Evolutionary conservation across 2,329 filamentous ascomycete genomes (phyloP).

Genomic region (Ceratocystis variospora): DNA sequence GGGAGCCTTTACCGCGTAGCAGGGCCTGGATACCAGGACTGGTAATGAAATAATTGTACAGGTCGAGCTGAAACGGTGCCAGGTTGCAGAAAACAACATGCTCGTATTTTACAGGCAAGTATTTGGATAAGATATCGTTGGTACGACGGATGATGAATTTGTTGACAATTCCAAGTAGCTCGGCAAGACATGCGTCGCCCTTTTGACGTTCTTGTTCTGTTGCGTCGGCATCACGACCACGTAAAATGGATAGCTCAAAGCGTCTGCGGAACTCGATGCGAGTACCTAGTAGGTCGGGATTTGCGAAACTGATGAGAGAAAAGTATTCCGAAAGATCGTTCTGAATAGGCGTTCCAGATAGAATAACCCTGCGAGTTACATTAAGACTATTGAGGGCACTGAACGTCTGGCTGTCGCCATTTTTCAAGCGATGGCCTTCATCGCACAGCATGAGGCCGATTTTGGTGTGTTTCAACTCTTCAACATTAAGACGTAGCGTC

Average conservation of each 20-base stretch:
- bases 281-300: constrained; percentile 80
- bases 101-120: constrained; percentile 95
- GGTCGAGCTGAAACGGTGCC: constrained; percentile 76
- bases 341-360: constrained; percentile 94
- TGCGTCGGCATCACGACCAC: constrained; percentile 80
- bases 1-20: constrained; percentile 83
- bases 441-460: constrained; percentile 92
- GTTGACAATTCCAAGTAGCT: constrained; percentile 76
- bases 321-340: constrained; percentile 99
- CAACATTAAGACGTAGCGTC: constrained; percentile 78
- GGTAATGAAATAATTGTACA: constrained; percentile 96
- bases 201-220: constrained; percentile 67
- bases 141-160: constrained; percentile 97
- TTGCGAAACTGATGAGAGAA: constrained; percentile 87
- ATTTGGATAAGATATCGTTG: constrained; percentile 96
- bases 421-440: constrained; percentile 92
- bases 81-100: constrained; percentile 97
- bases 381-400: constrained; percentile 80
- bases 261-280: constrained; percentile 84
- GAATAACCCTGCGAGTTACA: constrained; percentile 78
- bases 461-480: constrained; percentile 75
- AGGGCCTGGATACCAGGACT: constrained; percentile 89
- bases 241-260: constrained; percentile 83
- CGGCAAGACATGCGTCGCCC: constrained; percentile 69
- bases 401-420: constrained; percentile 91